These are phyloP conservation scores for Saprolegnia diclina DNA, from an alignment of 352 stramenopile species.

Conservation along the genomic window DNA sequence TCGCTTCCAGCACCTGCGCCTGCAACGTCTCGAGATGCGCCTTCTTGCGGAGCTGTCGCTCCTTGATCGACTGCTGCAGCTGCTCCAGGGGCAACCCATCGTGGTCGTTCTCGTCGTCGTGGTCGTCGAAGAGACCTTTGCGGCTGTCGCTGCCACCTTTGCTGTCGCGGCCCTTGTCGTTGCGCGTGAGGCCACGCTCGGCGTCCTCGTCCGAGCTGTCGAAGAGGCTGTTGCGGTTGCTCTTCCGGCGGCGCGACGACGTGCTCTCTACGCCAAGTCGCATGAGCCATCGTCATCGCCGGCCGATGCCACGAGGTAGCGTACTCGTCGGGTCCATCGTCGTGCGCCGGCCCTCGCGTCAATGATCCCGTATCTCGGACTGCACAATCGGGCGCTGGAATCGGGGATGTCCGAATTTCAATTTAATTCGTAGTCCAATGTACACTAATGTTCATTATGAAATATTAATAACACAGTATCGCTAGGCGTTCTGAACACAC, in stretches of 20 bases:
- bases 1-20: conserved; percentile 9
- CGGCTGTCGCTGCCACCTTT: conserved; percentile 8
- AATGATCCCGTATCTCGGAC: not conserved
- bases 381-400: not conserved
- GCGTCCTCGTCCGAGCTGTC: conserved; percentile 24
- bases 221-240: conserved; percentile 22
- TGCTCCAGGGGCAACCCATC: conserved; percentile 27
- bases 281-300: not conserved
- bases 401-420: not conserved
- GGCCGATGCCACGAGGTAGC: not conserved
- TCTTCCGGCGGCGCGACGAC: conserved; percentile 5
- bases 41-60: conserved; percentile 20
- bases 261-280: not conserved
- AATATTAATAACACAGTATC: no score
- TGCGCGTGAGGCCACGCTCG: not conserved
- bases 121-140: conserved; percentile 26
- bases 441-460: no score
- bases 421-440: no score
- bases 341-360: not conserved
- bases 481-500: no score
- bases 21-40: conserved; percentile 3
- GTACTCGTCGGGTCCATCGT: not conserved
- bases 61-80: conserved; percentile 11
- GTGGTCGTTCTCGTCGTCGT: conserved; percentile 14
- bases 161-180: not conserved